Evolutionary conservation across 2,329 filamentous ascomycete species (phyloP).

Genomic region (Aspergillus pseudoviridinutans): DNA sequence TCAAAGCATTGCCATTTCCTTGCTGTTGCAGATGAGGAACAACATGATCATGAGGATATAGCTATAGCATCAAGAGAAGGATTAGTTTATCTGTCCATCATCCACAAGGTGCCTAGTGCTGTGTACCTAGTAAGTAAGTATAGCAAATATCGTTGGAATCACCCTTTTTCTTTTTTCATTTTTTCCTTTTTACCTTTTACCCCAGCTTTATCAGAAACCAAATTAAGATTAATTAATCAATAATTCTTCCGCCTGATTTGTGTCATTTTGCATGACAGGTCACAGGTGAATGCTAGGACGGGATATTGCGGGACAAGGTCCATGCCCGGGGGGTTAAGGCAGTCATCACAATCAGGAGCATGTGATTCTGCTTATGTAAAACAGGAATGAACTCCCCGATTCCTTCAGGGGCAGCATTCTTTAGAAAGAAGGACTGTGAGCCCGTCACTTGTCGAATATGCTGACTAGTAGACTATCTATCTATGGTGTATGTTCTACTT

Average conservation of each 20-base stretch:
- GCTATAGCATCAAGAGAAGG: background rate
- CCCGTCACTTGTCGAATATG: background rate
- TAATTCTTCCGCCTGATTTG: background rate
- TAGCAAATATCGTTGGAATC: background rate
- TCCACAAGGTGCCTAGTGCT: background rate
- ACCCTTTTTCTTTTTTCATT: background rate
- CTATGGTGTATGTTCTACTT: background rate
- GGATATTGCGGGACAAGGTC: too few relatives aligned
- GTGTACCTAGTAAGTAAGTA: background rate
- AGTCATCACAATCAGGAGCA: background rate
- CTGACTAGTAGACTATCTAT: background rate
- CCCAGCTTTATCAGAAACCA: background rate
- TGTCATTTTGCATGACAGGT: too few relatives aligned
- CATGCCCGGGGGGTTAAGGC: too few relatives aligned
- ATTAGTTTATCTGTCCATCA: background rate
- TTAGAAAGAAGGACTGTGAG: background rate
- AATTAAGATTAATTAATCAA: background rate
- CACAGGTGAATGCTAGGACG: too few relatives aligned
- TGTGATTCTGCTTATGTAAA: slow-evolving; percentile 2
- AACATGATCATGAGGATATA: background rate
- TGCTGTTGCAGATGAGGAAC: background rate
- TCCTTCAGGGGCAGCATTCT: background rate
- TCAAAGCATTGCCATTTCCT: background rate
- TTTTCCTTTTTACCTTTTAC: background rate
- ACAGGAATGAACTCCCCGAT: background rate